Conservation (phyloP, 2,329 filamentous ascomycete genomes). For the Colletotrichum sublineola region DNA sequence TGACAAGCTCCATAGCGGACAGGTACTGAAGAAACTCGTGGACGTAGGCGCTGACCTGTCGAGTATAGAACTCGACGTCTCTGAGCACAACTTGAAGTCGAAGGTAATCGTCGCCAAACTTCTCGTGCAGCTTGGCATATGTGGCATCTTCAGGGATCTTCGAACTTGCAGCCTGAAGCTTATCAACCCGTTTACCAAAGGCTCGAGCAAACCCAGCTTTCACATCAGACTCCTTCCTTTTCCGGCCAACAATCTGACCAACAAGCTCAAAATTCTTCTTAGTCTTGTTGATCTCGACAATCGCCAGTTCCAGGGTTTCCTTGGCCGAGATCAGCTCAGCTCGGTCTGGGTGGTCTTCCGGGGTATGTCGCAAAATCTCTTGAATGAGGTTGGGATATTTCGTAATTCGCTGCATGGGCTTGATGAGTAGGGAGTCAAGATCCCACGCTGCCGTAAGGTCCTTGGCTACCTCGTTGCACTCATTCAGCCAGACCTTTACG, state of each 20-base stretch:
- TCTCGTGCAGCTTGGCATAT: slow-evolving; percentile 85
- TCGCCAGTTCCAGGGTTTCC: slow-evolving; percentile 71
- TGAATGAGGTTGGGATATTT: slow-evolving; percentile 92
- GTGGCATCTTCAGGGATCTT: slow-evolving; percentile 81
- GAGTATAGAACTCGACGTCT: slow-evolving; percentile 93
- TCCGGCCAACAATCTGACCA: slow-evolving; percentile 86
- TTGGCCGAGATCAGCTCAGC: slow-evolving; percentile 69
- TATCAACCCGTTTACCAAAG: slow-evolving; percentile 90
- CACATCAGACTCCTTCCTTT: slow-evolving; percentile 90
- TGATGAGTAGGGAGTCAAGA: slow-evolving; percentile 94
- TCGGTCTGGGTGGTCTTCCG: slow-evolving; percentile 86
- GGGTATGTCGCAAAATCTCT: slow-evolving; percentile 83
- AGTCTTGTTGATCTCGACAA: slow-evolving; percentile 91
- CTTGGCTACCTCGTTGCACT: slow-evolving; percentile 92
- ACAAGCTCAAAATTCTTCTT: slow-evolving; percentile 96
- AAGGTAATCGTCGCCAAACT: slow-evolving; percentile 92
- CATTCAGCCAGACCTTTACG: slow-evolving; percentile 87
- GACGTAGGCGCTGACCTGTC: slow-evolving; percentile 84
- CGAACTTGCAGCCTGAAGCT: slow-evolving; percentile 75
- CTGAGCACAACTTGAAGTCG: slow-evolving; percentile 91
- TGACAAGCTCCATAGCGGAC: slow-evolving; percentile 84
- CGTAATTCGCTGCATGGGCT: slow-evolving; percentile 93
- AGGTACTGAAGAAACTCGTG: slow-evolving; percentile 85
- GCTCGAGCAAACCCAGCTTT: slow-evolving; percentile 87
- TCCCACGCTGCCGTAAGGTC: slow-evolving; percentile 96